phyloP scores from a whole-genome alignment of 345 rosid genomes.

The Arabidopsis thaliana region TAIR10.1 NC_003076.8:16566001-16566500 shows the following conservation, averaged over 20 bases:
- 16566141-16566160: slow-evolving; percentile 69
- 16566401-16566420: background rate
- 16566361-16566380: background rate
- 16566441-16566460: background rate
- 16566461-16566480: slow-evolving; percentile 6
- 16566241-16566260: slow-evolving; percentile 24
- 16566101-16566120: slow-evolving; percentile 10
- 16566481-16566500: slow-evolving; percentile 45
- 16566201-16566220: background rate
- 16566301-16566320: slow-evolving; percentile 90
- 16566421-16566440: background rate
- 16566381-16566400: background rate
- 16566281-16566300: slow-evolving; percentile 95
- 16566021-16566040: background rate
- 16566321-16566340: slow-evolving; percentile 76
- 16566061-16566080: background rate
- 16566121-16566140: slow-evolving; percentile 63
- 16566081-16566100: slow-evolving; percentile 16
- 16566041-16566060: background rate
- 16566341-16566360: slow-evolving; percentile 80
- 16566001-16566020: background rate
- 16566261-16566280: slow-evolving; percentile 57
- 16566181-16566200: slow-evolving; percentile 67
- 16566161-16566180: slow-evolving; percentile 74
- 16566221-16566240: background rate